Conservation (phyloP, 177 flowering plant genomes). For the Vitis hybrid region DNA sequence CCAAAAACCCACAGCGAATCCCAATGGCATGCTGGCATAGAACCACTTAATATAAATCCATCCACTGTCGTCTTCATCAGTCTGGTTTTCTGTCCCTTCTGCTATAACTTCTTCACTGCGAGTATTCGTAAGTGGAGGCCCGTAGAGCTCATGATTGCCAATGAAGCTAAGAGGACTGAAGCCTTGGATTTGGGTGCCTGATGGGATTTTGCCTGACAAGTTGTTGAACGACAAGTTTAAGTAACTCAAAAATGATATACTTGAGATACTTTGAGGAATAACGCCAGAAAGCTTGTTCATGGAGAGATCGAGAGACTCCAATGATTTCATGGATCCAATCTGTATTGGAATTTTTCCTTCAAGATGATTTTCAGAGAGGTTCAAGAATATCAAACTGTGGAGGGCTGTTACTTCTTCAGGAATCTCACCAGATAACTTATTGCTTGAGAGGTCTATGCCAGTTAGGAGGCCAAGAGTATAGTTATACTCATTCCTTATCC, state of each 20-base stretch:
- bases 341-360: neutral
- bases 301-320: neutral
- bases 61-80: neutral
- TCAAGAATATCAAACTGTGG: neutral
- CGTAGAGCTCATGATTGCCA: neutral
- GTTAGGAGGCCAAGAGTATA: neutral
- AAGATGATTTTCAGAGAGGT: neutral
- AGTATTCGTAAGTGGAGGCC: neutral
- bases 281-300: neutral
- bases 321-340: neutral
- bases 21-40: neutral
- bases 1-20: neutral
- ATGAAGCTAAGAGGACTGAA: neutral
- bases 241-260: neutral
- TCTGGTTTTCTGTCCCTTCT: neutral
- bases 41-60: neutral
- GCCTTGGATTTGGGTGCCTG: neutral
- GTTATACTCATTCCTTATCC: neutral
- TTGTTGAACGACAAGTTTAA: neutral
- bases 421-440: conserved; percentile 7
- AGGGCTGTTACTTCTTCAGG: conserved; percentile 10
- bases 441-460: conserved; percentile 2
- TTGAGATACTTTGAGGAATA: neutral
- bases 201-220: neutral
- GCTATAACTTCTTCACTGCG: neutral